Evolutionary conservation across 106 monocot species (phyloP), one percentile per base, ranked within the genome.

Genomic region (Platanthera zijinensis): DNA sequence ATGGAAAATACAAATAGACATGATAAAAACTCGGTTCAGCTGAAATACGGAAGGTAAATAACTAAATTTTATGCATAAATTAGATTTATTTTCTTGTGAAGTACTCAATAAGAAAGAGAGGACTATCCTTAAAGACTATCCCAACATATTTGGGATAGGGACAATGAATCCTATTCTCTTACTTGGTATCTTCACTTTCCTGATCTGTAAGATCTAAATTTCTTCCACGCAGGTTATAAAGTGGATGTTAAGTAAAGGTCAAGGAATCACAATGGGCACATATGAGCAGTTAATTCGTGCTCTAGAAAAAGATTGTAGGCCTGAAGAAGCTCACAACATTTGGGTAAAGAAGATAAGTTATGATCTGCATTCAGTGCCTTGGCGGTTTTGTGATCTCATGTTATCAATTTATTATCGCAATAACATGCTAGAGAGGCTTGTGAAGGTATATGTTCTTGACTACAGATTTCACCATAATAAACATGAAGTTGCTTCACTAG

Each of bases 201-300:
- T 32, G 11, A 30, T 66, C 32, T 66, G 32, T 30, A 25, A 11
- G 12, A 28, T 70, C 15, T 70, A 17, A 47, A 17, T 50, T 51
- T 72, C 21, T 51, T 69, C 67, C 6, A 1, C 39, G 3, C 68
- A 99, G 99, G 88, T 99, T 48, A 49, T 94, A 84, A 99, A 99
- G 73, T 99, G 99, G 99, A 99, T 94, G 88, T 30, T 94, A 78
- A 94, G 94, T 84, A 99, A 99, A 86, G 99, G 94, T 5, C 94
- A 94, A 81, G 94, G 99, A 53, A 94, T 72, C 48, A 99, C 94
- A 83, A 85, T 84, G 81, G 94, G 99, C 77, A 92, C 99, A 7
- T 99, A 92, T 84, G 89, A 92, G 72, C 92, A 86, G 79, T 81
- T 99, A 81, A 90, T 99, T 47, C 78, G 83, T 76, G 94, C 99